phyloP scores from a whole-genome alignment of 768 basidiomycete species.

The Hygrophoropsis aurantiaca region DNA sequence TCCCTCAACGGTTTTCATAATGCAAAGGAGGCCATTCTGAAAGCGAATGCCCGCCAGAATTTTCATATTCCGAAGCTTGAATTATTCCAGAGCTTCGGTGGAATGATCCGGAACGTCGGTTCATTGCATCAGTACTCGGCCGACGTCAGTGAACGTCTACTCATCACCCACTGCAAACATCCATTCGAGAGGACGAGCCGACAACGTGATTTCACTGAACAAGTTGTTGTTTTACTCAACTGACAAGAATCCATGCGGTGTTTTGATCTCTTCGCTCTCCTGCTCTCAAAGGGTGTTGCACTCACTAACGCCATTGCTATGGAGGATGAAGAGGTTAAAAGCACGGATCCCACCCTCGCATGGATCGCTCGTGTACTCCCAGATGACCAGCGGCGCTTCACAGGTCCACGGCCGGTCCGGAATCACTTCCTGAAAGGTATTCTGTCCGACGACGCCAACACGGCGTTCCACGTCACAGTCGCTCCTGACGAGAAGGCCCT shows the following conservation, averaged over 20 bases:
- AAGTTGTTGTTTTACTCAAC: conserved; percentile 33
- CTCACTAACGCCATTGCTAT: conserved; percentile 12
- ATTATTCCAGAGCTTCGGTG: conserved; percentile 26
- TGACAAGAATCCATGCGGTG: conserved; percentile 23
- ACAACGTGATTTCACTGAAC: conserved; percentile 21
- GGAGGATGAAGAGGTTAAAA: conserved; percentile 4
- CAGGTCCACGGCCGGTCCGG: neutral
- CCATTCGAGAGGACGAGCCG: conserved; percentile 30
- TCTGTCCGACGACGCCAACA: neutral
- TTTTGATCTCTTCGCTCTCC: conserved; percentile 18
- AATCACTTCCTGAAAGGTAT: conserved; percentile 7
- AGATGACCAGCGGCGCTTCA: neutral
- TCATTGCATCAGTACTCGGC: conserved; percentile 32
- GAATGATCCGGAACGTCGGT: conserved; percentile 19
- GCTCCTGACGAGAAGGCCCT: neutral
- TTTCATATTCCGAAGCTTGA: conserved; percentile 42
- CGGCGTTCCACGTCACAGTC: neutral
- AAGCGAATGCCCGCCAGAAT: conserved; percentile 8
- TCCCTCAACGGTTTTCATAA: conserved; percentile 11
- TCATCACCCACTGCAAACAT: conserved; percentile 31
- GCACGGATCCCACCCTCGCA: neutral
- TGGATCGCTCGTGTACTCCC: neutral
- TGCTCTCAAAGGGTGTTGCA: neutral
- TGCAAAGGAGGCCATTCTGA: conserved; percentile 12
- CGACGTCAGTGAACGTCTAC: conserved; percentile 32